phyloP scores from a whole-genome alignment of 768 basidiomycete genomes.

The Neoboletus magnificus region DNA sequence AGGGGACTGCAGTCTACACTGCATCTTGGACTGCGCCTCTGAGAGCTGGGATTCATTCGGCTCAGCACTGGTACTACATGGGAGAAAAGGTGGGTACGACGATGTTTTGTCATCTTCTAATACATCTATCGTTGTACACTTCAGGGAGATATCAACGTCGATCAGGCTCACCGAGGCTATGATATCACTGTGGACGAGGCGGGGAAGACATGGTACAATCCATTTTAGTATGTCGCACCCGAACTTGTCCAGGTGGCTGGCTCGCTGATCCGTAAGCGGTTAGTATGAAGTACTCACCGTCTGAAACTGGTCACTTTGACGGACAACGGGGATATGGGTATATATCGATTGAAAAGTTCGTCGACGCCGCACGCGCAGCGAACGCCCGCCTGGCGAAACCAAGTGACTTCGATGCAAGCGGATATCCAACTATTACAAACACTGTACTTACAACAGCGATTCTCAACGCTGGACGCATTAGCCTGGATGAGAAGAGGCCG shows the following conservation, averaged over 20 bases:
- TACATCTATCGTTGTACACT: background rate
- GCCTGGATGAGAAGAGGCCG: slow-evolving; percentile 83
- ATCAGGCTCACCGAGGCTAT: slow-evolving; percentile 94
- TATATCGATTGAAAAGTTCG: slow-evolving; percentile 88
- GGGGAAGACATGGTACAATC: slow-evolving; percentile 85
- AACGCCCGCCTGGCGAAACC: slow-evolving; percentile 68
- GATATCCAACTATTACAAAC: slow-evolving; percentile 85
- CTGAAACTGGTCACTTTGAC: slow-evolving; percentile 89
- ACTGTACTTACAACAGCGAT: slow-evolving; percentile 87
- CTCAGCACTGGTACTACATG: slow-evolving; percentile 95
- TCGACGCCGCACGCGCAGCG: slow-evolving; percentile 78
- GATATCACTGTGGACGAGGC: slow-evolving; percentile 82
- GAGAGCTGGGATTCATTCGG: slow-evolving; percentile 84
- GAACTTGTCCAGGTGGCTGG: background rate
- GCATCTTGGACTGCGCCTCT: slow-evolving; percentile 94
- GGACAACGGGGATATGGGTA: slow-evolving; percentile 93
- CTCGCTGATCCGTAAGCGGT: slow-evolving; percentile 5
- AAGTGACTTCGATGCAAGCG: slow-evolving; percentile 71
- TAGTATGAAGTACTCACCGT: slow-evolving; percentile 94
- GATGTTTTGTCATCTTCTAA: background rate
- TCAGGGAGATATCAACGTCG: slow-evolving; percentile 87
- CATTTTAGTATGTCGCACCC: slow-evolving; percentile 74
- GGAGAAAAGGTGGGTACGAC: slow-evolving; percentile 65
- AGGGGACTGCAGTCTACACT: slow-evolving; percentile 87
- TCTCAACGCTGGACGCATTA: slow-evolving; percentile 86